Conservation (phyloP, 495 filamentous ascomycete species). For the Xylaria venustula region DNA sequence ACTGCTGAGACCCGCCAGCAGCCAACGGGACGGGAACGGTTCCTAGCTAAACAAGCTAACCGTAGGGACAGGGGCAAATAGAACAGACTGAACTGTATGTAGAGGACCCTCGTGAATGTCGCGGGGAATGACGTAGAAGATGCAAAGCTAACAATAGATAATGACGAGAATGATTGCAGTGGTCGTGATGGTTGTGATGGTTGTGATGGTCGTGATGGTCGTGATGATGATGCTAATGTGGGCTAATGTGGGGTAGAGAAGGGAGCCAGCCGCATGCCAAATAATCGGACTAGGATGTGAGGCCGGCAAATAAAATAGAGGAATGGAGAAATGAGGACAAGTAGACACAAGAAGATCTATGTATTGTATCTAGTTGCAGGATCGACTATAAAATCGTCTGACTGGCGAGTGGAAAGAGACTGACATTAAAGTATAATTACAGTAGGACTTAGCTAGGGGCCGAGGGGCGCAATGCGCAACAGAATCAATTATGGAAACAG, state of each 20-base stretch:
- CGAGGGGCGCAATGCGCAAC: too few relatives aligned
- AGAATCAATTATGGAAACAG: too few relatives aligned
- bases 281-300: not conserved
- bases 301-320: not conserved
- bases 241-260: not conserved
- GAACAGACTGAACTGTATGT: not conserved
- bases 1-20: too few relatives aligned
- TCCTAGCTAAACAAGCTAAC: not conserved
- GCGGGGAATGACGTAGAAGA: not conserved
- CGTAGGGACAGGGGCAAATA: conserved; percentile 1
- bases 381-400: too few relatives aligned
- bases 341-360: not conserved
- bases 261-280: not conserved
- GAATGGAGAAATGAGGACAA: not conserved
- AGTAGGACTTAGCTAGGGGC: too few relatives aligned
- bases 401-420: too few relatives aligned
- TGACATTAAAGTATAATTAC: too few relatives aligned
- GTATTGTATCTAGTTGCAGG: too few relatives aligned
- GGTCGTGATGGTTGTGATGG: too few relatives aligned
- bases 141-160: not conserved
- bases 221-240: not conserved
- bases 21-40: too few relatives aligned
- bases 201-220: too few relatives aligned
- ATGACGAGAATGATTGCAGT: too few relatives aligned
- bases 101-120: not conserved